Evolutionary conservation across 2,329 filamentous ascomycete species (phyloP), one percentile per base, ranked within the genome.

Genomic region (Colletotrichum sp.): DNA sequence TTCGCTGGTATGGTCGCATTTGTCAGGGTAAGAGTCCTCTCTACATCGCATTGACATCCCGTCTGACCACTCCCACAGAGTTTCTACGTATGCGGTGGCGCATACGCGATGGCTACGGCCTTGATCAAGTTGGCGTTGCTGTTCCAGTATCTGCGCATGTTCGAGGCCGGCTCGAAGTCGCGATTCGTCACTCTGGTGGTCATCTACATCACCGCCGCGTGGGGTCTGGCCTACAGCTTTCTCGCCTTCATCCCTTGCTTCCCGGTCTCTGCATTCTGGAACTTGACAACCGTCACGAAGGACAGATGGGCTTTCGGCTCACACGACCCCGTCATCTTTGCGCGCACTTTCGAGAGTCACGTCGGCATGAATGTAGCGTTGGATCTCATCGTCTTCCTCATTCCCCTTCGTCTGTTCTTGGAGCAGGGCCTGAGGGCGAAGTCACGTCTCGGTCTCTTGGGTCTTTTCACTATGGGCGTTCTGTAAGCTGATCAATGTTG

Each of bases 231-330:
- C 2, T 84, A 82, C 62, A 80, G 79, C 8, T 78, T 83, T 26
- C 69, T 84, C 21, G 81, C 82, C n/a, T 84, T 80, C 80, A 69
- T 83, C 1, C 84, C 84, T 1, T 85, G 83, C 68, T 77, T 82
- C 26, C 82, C 82, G 3, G 76, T 85, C 2, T 77, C 77, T 8
- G 80, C 79, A 2, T 85, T 83, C 75, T 84, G 83, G 82, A 49
- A 82, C 52, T 79, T 80, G 72, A 49, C 55, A 7, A 18, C 32
- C 6, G 24, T 21, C 5, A 68, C 52, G 4, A 21, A 74, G 2
- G 15, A 66, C 8, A 71, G 75, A 16, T 85, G 82, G 66, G 84
- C 80, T 0, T 85, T 83, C 70, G 83, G 82, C 10, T 83, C 83
- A 2, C 79, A 77, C 60, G 64, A 80, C 2, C 67, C 79, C 1